Evolutionary conservation across 2,329 filamentous ascomycete species (phyloP).

Genomic region (Ophiobolus disseminans): DNA sequence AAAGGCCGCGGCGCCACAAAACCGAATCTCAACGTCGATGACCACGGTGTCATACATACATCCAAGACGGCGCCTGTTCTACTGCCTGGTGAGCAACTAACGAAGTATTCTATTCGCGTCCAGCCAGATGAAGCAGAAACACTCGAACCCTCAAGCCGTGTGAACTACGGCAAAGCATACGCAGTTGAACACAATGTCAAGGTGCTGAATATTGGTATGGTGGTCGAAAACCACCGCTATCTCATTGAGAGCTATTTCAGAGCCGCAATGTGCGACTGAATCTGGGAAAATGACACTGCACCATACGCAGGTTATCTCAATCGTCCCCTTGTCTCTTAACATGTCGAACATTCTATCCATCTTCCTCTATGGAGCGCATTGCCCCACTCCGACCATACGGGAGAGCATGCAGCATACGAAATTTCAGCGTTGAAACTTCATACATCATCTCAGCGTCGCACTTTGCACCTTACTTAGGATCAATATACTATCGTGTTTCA

Average conservation of each 20-base stretch:
- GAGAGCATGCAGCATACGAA: too few species aligned
- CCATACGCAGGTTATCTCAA: conserved; percentile 6
- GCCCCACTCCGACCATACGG: too few species aligned
- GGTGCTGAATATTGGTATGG: conserved; percentile 4
- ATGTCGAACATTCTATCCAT: too few species aligned
- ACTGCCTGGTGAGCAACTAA: conserved; percentile 33
- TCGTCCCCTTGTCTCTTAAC: too few species aligned
- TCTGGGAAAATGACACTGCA: neutral
- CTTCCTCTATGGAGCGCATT: too few species aligned
- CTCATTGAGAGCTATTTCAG: conserved; percentile 3
- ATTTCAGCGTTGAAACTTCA: too few species aligned
- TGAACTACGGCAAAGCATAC: conserved; percentile 51
- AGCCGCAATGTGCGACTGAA: conserved; percentile 1
- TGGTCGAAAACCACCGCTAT: conserved; percentile 1
- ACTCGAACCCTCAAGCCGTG: conserved; percentile 43
- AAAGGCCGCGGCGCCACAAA: conserved; percentile 19
- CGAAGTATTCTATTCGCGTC: conserved; percentile 47
- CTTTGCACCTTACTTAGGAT: too few species aligned
- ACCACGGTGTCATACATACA: conserved; percentile 34
- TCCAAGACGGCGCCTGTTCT: conserved; percentile 7
- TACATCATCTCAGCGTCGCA: too few species aligned
- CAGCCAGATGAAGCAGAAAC: conserved; percentile 27
- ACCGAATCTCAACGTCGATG: conserved; percentile 10
- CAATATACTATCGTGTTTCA: too few species aligned
- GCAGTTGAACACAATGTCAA: neutral